A percentile compares a stretch with the other conserved stretches of the same genome.
phyloP scores from a whole-genome alignment of 495 filamentous ascomycete species.

The Tetracladium setigerum region DNA sequence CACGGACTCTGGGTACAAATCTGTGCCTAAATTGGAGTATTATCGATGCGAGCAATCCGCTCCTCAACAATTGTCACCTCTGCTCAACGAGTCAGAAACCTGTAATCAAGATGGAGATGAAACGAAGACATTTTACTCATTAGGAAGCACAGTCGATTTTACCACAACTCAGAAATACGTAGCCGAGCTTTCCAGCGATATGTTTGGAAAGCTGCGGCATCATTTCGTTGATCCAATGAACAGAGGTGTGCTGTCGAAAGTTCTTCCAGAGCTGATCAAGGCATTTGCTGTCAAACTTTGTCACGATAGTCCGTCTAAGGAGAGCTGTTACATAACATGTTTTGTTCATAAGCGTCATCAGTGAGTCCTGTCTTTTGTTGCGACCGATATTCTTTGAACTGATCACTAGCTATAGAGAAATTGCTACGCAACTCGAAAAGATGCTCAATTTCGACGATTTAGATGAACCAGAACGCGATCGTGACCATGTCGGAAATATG shows the following conservation, averaged over 20 bases:
- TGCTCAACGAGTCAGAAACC: background rate
- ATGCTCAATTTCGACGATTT: background rate
- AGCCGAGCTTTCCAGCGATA: slow-evolving; percentile 3
- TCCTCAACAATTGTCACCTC: background rate
- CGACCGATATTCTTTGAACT: background rate
- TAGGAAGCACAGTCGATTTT: background rate
- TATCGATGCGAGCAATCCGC: background rate
- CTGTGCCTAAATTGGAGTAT: background rate
- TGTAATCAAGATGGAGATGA: background rate
- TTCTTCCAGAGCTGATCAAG: slow-evolving; percentile 6
- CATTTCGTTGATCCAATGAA: background rate
- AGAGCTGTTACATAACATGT: background rate
- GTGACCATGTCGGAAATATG: background rate
- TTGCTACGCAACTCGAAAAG: slow-evolving; percentile 2
- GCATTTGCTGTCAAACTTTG: slow-evolving; percentile 7
- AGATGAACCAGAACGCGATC: background rate
- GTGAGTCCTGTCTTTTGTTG: background rate
- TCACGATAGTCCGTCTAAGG: slow-evolving; percentile 1
- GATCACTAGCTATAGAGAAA: background rate
- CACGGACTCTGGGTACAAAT: slow-evolving; percentile 6
- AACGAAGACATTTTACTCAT: slow-evolving; percentile 3
- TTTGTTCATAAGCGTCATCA: slow-evolving; percentile 2
- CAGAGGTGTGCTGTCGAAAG: background rate
- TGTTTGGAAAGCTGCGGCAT: background rate
- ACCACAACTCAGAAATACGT: background rate